These are phyloP conservation scores for Dovyalis caffra DNA, from an alignment of 345 rosid species.

Conservation along the genomic window DNA sequence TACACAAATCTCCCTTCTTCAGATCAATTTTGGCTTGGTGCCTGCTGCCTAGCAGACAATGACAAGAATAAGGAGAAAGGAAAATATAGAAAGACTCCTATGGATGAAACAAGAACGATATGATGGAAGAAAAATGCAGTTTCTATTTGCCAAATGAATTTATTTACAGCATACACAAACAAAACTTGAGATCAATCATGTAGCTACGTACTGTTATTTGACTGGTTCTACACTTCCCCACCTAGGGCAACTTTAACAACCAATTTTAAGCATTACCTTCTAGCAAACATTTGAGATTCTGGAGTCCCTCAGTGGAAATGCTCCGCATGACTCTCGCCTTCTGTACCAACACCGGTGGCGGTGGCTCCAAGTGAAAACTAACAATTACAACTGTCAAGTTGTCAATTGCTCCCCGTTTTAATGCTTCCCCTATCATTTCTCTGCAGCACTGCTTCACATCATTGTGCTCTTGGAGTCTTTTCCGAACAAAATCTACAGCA, in stretches of 20 bases:
- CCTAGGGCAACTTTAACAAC: not conserved
- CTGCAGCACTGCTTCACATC: constrained; percentile 65
- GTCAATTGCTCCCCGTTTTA: constrained; percentile 54
- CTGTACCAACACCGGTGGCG: constrained; percentile 45
- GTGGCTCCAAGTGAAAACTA: constrained; percentile 60
- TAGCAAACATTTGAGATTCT: constrained; percentile 35
- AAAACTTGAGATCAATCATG: not conserved
- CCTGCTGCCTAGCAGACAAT: not conserved
- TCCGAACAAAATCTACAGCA: constrained; percentile 68
- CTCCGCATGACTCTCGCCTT: constrained; percentile 51
- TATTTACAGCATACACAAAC: constrained; percentile 32
- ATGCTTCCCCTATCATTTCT: constrained; percentile 76
- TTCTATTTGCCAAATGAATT: constrained; percentile 16
- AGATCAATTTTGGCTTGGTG: not conserved
- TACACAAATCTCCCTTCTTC: not conserved
- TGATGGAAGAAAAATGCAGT: not conserved
- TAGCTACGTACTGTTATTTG: constrained; percentile 18
- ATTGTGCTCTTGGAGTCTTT: constrained; percentile 70
- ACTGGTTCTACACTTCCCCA: constrained; percentile 3
- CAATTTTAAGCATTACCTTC: constrained; percentile 32
- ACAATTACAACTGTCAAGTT: constrained; percentile 76
- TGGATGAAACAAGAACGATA: constrained; percentile 1
- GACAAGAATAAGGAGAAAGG: not conserved
- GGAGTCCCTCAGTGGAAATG: constrained; percentile 70
- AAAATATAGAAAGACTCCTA: not conserved